Conservation (phyloP, 495 filamentous ascomycete species). For the Trichoderma virens region DNA sequence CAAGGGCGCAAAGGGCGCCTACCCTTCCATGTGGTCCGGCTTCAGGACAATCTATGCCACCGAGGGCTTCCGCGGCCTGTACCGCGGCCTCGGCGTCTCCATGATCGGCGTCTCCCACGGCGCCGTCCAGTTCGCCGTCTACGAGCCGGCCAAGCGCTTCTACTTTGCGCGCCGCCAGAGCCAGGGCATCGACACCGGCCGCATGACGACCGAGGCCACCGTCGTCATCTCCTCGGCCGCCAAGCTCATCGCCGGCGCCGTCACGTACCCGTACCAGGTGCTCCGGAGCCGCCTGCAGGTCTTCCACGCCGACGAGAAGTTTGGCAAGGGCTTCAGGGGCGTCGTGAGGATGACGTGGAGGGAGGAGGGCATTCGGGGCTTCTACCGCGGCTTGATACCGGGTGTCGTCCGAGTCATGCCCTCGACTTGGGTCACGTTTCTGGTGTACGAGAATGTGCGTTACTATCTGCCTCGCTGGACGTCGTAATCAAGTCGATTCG, state of each 20-base stretch:
- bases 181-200: conserved; percentile 19
- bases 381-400: conserved; percentile 87
- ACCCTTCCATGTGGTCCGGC: conserved; percentile 67
- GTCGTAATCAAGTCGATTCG: neutral
- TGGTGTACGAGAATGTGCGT: conserved; percentile 94
- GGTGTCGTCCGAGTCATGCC: conserved; percentile 85
- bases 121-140: conserved; percentile 92
- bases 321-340: conserved; percentile 60
- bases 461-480: conserved; percentile 48
- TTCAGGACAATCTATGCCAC: conserved; percentile 49
- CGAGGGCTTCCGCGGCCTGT: conserved; percentile 74
- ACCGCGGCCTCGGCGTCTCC: conserved; percentile 73
- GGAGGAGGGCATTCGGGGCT: conserved; percentile 72
- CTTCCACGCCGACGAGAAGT: conserved; percentile 65
- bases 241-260: conserved; percentile 77
- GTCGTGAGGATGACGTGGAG: conserved; percentile 65
- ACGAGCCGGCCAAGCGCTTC: conserved; percentile 71
- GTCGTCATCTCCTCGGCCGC: conserved; percentile 68
- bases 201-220: conserved; percentile 67
- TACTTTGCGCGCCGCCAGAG: conserved; percentile 33
- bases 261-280: conserved; percentile 93
- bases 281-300: conserved; percentile 80
- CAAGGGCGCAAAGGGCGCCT: conserved; percentile 64
- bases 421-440: conserved; percentile 93
- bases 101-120: conserved; percentile 91